phyloP scores from a whole-genome alignment of 495 filamentous ascomycete genomes.

The Penicillium waksmanii region DNA sequence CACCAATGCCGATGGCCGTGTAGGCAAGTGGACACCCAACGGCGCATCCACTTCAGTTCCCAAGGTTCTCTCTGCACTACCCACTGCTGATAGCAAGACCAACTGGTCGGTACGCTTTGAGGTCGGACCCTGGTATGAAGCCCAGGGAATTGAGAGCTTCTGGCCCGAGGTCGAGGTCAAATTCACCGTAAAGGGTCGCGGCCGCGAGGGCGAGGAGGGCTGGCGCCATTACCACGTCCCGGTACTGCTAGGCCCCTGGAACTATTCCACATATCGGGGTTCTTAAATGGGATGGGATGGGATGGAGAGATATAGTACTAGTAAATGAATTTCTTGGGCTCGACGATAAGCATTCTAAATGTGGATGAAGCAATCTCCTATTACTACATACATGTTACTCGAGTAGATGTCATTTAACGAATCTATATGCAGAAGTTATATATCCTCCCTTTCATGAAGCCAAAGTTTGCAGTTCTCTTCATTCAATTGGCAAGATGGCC shows the following conservation, averaged over 20 bases:
- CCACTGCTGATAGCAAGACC: constrained; percentile 46
- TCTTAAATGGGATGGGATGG: constrained; percentile 27
- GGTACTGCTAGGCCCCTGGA: constrained; percentile 83
- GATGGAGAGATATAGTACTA: neutral
- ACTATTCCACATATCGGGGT: constrained; percentile 92
- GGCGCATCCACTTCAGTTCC: constrained; percentile 52
- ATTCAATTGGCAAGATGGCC: constrained; percentile 38
- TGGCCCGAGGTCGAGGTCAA: constrained; percentile 89
- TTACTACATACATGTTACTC: too few species aligned
- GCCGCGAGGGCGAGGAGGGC: constrained; percentile 58
- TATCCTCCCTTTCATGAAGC: neutral
- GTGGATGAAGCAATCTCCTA: too few species aligned
- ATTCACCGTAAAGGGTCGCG: constrained; percentile 69
- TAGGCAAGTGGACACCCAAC: constrained; percentile 73
- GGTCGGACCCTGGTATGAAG: constrained; percentile 75
- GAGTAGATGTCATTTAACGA: too few species aligned
- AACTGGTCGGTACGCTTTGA: constrained; percentile 79
- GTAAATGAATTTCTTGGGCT: too few species aligned
- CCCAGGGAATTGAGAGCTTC: constrained; percentile 71
- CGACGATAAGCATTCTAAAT: too few species aligned
- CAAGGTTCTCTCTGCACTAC: constrained; percentile 49
- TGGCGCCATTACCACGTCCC: constrained; percentile 92
- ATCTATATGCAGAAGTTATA: neutral
- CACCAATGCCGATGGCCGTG: constrained; percentile 86
- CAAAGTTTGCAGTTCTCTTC: neutral